A percentile compares a stretch with the other conserved stretches of the same genome.
These are phyloP conservation scores for Saturnispora dispora DNA, from an alignment of 805 yeast species.

Conservation along the genomic window DNA sequence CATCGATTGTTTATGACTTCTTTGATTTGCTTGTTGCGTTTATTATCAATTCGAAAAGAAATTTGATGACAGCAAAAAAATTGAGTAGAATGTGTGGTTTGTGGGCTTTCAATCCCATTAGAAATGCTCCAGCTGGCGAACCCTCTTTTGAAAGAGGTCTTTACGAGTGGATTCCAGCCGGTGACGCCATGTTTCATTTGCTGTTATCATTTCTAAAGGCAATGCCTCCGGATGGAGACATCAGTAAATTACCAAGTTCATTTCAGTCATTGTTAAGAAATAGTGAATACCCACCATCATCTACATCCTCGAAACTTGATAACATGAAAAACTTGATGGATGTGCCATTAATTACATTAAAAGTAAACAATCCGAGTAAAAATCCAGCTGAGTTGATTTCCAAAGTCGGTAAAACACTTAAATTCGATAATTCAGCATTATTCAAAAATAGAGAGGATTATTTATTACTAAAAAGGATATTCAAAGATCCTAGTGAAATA, in stretches of 20 bases:
- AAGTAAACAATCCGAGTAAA: conserved; percentile 34
- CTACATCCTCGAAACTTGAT: conserved; percentile 19
- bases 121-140: conserved; percentile 29
- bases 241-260: conserved; percentile 51
- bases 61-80: conserved; percentile 72
- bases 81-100: conserved; percentile 73
- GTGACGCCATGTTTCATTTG: conserved; percentile 80
- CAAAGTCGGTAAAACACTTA: conserved; percentile 47
- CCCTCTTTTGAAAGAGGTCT: conserved; percentile 58
- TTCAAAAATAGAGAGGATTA: conserved; percentile 73
- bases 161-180: conserved; percentile 67
- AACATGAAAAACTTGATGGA: conserved; percentile 23
- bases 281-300: conserved; percentile 68
- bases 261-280: conserved; percentile 56
- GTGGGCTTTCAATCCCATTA: conserved; percentile 62
- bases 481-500: conserved; percentile 47
- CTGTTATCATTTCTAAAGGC: conserved; percentile 69
- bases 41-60: conserved; percentile 69
- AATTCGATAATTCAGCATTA: conserved; percentile 59
- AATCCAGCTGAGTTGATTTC: conserved; percentile 52
- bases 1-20: conserved; percentile 81
- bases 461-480: conserved; percentile 62
- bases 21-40: conserved; percentile 70
- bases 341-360: conserved; percentile 29
- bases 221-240: conserved; percentile 54